These are phyloP conservation scores for Chlorella ohadii DNA, from an alignment of 139 green algal species.

Conservation along the genomic window DNA sequence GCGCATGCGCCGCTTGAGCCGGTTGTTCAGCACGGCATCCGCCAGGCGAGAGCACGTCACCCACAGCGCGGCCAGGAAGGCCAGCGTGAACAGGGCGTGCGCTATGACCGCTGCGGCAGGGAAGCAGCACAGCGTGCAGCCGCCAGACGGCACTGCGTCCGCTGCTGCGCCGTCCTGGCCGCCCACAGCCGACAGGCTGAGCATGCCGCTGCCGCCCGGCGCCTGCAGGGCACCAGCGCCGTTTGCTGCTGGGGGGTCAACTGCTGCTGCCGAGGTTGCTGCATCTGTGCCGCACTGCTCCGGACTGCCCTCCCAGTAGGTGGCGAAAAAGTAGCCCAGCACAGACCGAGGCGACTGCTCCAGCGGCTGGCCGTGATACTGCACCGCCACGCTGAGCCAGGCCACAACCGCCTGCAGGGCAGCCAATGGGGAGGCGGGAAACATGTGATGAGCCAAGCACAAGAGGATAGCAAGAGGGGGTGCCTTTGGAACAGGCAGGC, in stretches of 20 bases:
- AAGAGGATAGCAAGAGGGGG: no score
- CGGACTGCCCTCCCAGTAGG: conserved; percentile 29
- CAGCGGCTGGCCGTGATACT: neutral
- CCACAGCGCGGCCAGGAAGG: conserved; percentile 26
- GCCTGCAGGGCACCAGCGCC: neutral
- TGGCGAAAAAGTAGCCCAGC: conserved; percentile 47
- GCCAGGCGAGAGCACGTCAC: neutral
- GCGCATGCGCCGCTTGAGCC: conserved; percentile 19
- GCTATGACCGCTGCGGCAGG: conserved; percentile 39
- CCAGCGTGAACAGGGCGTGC: conserved; percentile 4
- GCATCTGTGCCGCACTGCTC: conserved; percentile 29
- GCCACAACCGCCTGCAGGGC: conserved; percentile 33
- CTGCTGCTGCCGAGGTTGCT: neutral
- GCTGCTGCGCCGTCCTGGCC: neutral
- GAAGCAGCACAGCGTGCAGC: conserved; percentile 40
- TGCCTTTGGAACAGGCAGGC: no score
- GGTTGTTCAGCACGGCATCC: conserved; percentile 31
- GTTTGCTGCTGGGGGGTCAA: neutral
- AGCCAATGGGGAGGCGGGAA: no score
- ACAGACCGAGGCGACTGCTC: conserved; percentile 29
- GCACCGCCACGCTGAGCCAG: conserved; percentile 36
- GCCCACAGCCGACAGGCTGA: no score
- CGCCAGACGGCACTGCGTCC: neutral
- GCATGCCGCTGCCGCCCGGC: no score
- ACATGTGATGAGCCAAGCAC: no score